A percentile compares a stretch with the other conserved stretches of the same genome.
Conservation (phyloP, 768 basidiomycete genomes). For the Trametes punicea region DNA sequence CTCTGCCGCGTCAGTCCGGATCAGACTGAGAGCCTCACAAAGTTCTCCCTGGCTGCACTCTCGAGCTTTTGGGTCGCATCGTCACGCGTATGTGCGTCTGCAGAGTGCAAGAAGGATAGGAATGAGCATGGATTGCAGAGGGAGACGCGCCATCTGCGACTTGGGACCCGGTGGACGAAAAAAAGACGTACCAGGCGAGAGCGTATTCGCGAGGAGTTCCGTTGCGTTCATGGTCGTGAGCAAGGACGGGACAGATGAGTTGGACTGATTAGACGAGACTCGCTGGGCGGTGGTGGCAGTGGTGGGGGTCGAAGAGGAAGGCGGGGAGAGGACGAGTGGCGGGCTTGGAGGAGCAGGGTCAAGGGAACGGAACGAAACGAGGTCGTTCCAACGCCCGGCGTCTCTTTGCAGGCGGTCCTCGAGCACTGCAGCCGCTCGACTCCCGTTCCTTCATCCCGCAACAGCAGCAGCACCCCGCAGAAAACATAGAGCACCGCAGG, state of each 20-base stretch:
- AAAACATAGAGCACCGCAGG: too few species aligned
- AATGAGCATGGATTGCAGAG: slow-evolving; percentile 21
- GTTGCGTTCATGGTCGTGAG: slow-evolving; percentile 78
- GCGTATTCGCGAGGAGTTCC: slow-evolving; percentile 87
- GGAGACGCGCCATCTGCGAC: slow-evolving; percentile 13
- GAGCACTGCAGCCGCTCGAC: background rate
- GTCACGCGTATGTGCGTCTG: slow-evolving; percentile 89
- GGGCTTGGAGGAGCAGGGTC: slow-evolving; percentile 14
- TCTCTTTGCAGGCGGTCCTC: slow-evolving; percentile 1
- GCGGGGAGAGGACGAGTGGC: slow-evolving; percentile 14
- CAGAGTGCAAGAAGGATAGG: slow-evolving; percentile 15
- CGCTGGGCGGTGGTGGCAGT: slow-evolving; percentile 10
- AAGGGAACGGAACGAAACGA: slow-evolving; percentile 21
- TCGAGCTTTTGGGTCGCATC: slow-evolving; percentile 90
- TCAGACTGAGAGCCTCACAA: slow-evolving; percentile 53
- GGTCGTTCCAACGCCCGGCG: slow-evolving; percentile 6
- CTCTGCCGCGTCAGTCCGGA: slow-evolving; percentile 8
- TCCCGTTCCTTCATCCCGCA: background rate
- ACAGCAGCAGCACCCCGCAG: too few species aligned
- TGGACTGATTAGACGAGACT: slow-evolving; percentile 15
- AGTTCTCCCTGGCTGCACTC: slow-evolving; percentile 81
- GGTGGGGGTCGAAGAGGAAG: slow-evolving; percentile 16
- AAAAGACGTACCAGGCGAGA: slow-evolving; percentile 73
- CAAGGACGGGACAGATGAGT: slow-evolving; percentile 17
- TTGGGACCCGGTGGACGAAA: slow-evolving; percentile 29